These are phyloP conservation scores for Fusarium camptoceras DNA, from an alignment of 2,329 filamentous ascomycete genomes.

Conservation along the genomic window DNA sequence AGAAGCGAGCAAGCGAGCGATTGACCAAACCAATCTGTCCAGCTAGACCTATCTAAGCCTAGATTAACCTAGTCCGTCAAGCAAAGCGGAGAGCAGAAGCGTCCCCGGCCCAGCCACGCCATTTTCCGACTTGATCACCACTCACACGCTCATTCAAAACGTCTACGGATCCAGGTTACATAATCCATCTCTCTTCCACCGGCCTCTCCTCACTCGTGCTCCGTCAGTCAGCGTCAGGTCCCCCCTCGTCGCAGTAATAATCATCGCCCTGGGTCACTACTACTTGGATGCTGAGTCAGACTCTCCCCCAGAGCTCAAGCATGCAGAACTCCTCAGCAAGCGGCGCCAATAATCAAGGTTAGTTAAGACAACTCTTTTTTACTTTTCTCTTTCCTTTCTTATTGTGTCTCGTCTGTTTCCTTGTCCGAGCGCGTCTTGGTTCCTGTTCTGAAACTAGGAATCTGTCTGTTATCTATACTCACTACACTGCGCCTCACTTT, in stretches of 20 bases:
- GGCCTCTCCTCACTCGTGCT: slow-evolving; percentile 40
- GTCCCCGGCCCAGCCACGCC: slow-evolving; percentile 47
- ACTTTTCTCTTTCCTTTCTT: slow-evolving; percentile 23
- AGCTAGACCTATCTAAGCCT: slow-evolving; percentile 3
- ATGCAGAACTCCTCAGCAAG: slow-evolving; percentile 51
- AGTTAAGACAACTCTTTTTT: slow-evolving; percentile 42
- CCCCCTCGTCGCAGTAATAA: slow-evolving; percentile 48
- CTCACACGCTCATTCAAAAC: slow-evolving; percentile 33
- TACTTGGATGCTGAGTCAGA: slow-evolving; percentile 54
- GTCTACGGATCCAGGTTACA: slow-evolving; percentile 43
- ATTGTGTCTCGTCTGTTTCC: slow-evolving; percentile 30
- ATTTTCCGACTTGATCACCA: slow-evolving; percentile 44
- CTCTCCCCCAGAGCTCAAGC: slow-evolving; percentile 46
- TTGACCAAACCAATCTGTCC: slow-evolving; percentile 4
- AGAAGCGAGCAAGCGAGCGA: slow-evolving; percentile 27
- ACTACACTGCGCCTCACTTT: slow-evolving; percentile 13
- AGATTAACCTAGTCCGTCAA: slow-evolving; percentile 22
- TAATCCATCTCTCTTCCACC: slow-evolving; percentile 44
- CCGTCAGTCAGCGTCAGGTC: slow-evolving; percentile 45
- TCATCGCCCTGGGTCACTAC: slow-evolving; percentile 43
- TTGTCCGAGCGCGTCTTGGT: slow-evolving; percentile 20
- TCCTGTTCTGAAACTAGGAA: slow-evolving; percentile 23
- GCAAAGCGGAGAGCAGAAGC: slow-evolving; percentile 32
- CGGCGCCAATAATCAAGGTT: slow-evolving; percentile 51
- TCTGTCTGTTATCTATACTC: slow-evolving; percentile 18